Base-by-base conservation (phyloP, 2,329 filamentous ascomycete species). In the Epichloe bromicola region DNA sequence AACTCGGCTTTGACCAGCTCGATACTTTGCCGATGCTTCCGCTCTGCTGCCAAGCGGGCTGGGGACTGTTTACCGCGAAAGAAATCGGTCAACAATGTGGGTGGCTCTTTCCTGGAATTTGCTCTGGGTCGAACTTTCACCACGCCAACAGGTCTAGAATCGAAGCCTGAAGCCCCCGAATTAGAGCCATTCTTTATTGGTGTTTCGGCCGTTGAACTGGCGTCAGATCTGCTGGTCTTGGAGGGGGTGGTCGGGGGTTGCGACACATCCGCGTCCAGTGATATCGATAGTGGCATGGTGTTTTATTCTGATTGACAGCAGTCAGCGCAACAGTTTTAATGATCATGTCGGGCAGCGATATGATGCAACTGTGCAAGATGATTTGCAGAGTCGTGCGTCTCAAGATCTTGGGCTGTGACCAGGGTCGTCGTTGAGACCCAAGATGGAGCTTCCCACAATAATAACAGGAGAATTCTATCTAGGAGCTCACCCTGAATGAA, bases 1-100 rank as follows among this genome's bases (percentile, higher is more conserved):
- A 72, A 51, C 56, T 73, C 70, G 36, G 74, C 72, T 69, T 84
- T 76, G 60, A 80, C 71, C 54, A 75, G 63, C 66, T 85, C 76
- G 58, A 80, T 65, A 58, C 76, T 79, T 66, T 77, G 76, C 58
- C 80, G 72, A 56, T 78, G 71, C 47, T 72, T 68, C 12, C 71
- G 70, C 8, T 74, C 68, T 8, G 76, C 76, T 1, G 74, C 71
- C 15, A 77, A 54, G 30, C 80, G 74, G n/a, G 74, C 73, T 3
- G 78, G 72, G 10, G 78, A 74, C 2, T 74, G 78, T 19, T 76
- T 71, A 14, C 78, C 78, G 23, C 78, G 66, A 39, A 82, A 67
- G 60, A 82, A 82, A 61, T 82, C 78, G 36, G 68, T 67, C 8
- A 82, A 67, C 4, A 82, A 65, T 2, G 73, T 79, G 5, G 67